Percentiles rank a stretch among this genome's conserved stretches.
Evolutionary conservation across 441 rosid species (phyloP).

Genomic region (Omphalea diandra): DNA sequence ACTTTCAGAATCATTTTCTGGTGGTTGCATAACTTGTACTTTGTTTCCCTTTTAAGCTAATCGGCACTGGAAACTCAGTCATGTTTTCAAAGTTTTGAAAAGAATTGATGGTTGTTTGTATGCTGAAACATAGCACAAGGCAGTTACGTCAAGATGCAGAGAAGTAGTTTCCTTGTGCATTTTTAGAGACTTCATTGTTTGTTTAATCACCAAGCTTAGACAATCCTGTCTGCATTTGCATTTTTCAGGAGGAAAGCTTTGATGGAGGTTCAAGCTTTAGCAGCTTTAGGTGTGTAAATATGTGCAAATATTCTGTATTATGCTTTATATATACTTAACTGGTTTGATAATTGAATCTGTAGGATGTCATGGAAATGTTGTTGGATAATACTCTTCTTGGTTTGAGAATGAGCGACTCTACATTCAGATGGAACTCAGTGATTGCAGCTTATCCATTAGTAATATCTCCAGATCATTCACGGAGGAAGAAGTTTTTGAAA

Average conservation of each 20-base stretch:
- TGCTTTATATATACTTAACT: slow-evolving; percentile 6
- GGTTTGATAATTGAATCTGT: slow-evolving; percentile 20
- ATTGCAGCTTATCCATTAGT: slow-evolving; percentile 65
- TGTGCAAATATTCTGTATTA: not conserved
- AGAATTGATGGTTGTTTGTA: slow-evolving; percentile 96
- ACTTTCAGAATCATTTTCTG: slow-evolving; percentile 1
- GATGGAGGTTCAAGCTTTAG: slow-evolving; percentile 98
- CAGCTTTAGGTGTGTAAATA: slow-evolving; percentile 79
- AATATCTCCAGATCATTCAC: slow-evolving; percentile 40
- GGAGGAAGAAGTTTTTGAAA: slow-evolving; percentile 58
- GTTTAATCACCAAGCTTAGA: slow-evolving; percentile 6
- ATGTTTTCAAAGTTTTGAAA: slow-evolving; percentile 81
- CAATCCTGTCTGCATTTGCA: slow-evolving; percentile 8
- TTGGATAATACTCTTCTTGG: slow-evolving; percentile 90
- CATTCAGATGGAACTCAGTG: slow-evolving; percentile 95
- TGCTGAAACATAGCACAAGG: slow-evolving; percentile 75
- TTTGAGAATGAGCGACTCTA: slow-evolving; percentile 88
- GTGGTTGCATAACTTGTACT: slow-evolving; percentile 9
- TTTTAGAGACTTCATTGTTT: slow-evolving; percentile 3
- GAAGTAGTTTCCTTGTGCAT: slow-evolving; percentile 43
- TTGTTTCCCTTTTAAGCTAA: slow-evolving; percentile 49
- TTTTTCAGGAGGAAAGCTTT: slow-evolving; percentile 83
- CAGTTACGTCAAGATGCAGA: slow-evolving; percentile 68
- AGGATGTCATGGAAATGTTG: slow-evolving; percentile 81
- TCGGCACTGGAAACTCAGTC: slow-evolving; percentile 85